Evolutionary conservation across 208 protist genomes (phyloP).

Genomic region (Acanthamoeba sp.): DNA sequence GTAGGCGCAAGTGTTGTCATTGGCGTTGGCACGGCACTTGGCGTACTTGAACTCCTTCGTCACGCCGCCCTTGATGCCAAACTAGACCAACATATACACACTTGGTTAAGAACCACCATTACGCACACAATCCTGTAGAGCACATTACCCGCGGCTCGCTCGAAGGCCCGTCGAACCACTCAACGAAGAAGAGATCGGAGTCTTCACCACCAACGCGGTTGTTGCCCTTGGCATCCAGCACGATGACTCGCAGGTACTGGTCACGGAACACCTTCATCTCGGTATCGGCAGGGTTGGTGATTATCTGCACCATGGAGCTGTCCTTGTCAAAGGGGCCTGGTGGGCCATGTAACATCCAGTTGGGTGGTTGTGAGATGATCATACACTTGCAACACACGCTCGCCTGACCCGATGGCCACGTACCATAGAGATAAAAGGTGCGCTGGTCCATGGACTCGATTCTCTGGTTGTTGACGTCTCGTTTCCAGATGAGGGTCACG

Average conservation of each 20-base stretch:
- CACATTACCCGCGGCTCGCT: not conserved
- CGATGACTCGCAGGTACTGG: not conserved
- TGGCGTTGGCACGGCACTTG: not conserved
- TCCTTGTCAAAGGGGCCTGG: slow-evolving; percentile 11
- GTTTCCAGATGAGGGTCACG: not conserved
- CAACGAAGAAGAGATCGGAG: slow-evolving; percentile 19
- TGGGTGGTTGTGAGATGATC: no score
- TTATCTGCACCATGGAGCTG: slow-evolving; percentile 34
- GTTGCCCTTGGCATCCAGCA: not conserved
- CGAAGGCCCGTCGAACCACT: slow-evolving; percentile 24
- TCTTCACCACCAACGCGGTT: slow-evolving; percentile 45
- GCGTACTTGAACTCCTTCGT: slow-evolving; percentile 8
- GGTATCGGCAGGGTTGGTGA: not conserved
- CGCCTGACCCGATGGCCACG: not conserved
- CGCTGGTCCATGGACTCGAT: not conserved
- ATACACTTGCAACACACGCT: not conserved
- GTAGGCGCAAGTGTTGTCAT: slow-evolving; percentile 51
- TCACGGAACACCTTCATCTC: slow-evolving; percentile 36
- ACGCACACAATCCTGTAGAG: not conserved
- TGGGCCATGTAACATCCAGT: no score
- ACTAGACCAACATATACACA: not conserved
- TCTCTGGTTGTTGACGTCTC: not conserved
- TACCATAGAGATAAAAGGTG: not conserved
- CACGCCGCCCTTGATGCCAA: slow-evolving; percentile 6
- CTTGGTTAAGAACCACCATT: no score